Evolutionary conservation across 2,329 filamentous ascomycete genomes (phyloP).

Genomic region (Diaporthe caulivora): DNA sequence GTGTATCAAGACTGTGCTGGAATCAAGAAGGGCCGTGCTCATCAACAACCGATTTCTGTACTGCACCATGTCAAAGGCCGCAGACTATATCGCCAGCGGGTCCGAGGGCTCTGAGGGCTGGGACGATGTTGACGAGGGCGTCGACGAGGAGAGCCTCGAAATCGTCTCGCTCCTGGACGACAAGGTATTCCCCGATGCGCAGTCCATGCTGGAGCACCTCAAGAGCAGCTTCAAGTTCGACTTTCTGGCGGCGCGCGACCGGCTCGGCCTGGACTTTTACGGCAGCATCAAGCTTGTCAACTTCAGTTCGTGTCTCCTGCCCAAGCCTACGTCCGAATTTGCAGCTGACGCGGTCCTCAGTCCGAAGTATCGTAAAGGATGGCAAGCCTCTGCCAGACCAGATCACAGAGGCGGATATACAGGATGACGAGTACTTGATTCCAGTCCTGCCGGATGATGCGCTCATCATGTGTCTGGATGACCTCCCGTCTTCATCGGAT

Average conservation of each 20-base stretch:
- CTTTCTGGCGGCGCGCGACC: conserved; percentile 70
- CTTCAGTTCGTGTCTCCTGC: conserved; percentile 61
- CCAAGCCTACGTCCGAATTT: no score
- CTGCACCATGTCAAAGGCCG: conserved; percentile 35
- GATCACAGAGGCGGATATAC: conserved; percentile 72
- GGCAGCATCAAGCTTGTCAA: conserved; percentile 82
- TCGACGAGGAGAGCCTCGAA: conserved; percentile 66
- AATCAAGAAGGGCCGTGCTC: neutral
- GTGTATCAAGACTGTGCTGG: neutral
- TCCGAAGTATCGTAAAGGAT: conserved; percentile 62
- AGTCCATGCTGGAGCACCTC: conserved; percentile 76
- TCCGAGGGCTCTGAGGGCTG: conserved; percentile 54
- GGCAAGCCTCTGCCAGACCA: conserved; percentile 64
- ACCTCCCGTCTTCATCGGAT: conserved; percentile 63
- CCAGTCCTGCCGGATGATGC: conserved; percentile 92
- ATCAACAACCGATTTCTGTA: neutral
- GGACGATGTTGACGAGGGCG: conserved; percentile 53
- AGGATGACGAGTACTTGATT: conserved; percentile 82
- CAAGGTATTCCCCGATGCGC: conserved; percentile 72
- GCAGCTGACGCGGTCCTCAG: conserved; percentile 45
- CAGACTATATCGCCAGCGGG: conserved; percentile 45
- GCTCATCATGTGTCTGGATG: conserved; percentile 87
- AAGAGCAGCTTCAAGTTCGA: conserved; percentile 76
- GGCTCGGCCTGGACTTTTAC: conserved; percentile 76
- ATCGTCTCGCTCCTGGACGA: conserved; percentile 78